Base-by-base conservation (phyloP, 2,329 filamentous ascomycete species). In the Botrytis cinerea region DNA sequence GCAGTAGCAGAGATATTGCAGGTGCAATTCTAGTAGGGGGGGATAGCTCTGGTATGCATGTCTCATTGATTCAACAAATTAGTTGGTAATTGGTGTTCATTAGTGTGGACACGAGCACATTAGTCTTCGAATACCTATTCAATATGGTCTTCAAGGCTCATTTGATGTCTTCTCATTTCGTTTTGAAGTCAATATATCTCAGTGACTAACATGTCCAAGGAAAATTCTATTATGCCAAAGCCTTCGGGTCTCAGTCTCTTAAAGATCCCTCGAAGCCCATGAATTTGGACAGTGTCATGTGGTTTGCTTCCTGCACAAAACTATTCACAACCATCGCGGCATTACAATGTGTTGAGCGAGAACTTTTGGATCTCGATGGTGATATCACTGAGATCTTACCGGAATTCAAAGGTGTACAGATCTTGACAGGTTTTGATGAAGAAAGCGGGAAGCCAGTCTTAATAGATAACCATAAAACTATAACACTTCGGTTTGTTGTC, bases 211-310 rank as follows among this genome's bases (percentile, higher is more conserved):
- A 28, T 40, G 14, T 38, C 61, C 61, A 84, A 84, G 83, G 81
- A 8, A 79, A 78, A 3, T 83, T 83, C 75, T 75, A 68, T 6
- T 84, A 84, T 74, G 73, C 76, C 46, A 81, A 81, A 71, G 73
- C 78, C 2, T 83, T 84, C 43, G 83, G 83, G 1, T 74, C 71
- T 16, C 79, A 79, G 1, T 80, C 81, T 28, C 76, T 86, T 84
- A 84, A 89, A 12, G 87, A 87, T 0, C 87, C 85, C 0, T 87
- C 85, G 75, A 87, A 86, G 28, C 59, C 86, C 3, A 89, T 92
- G 86, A 85, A 85, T 0, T 81, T 89, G 0, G 89, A 92, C 57
- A 88, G 84, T 14, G 82, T 89, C 1, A 92, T 90, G 78, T 89
- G 86, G 86, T 82, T 89, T 8, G 87, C 87, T 0, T 88, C 86